Evolutionary conservation across 495 filamentous ascomycete species (phyloP), one percentile per base, ranked within the genome.

Genomic region (Aspergillus carlsbadensis): DNA sequence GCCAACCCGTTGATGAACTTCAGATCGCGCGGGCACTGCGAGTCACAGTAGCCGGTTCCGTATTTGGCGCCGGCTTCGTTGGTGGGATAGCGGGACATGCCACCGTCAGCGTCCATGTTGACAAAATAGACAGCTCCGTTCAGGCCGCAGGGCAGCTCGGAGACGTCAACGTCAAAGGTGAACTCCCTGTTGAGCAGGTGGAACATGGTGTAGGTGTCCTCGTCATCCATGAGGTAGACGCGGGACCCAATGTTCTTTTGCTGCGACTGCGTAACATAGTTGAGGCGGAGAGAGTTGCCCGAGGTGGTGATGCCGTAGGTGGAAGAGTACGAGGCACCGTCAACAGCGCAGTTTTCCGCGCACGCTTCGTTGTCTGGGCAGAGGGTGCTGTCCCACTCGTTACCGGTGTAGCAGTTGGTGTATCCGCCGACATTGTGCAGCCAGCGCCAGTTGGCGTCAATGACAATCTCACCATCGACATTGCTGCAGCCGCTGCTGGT

Each of bases 11-110:
- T 78, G 68, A 89, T 87, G 71, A 89, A 91, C 58, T 83, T 84
- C 50, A 86, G 64, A 57, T 85, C 83, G 13, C 74, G 73, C 0
- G 82, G 81, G 61, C 87, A 91, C 67, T 90, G 87, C 11, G 86
- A 82, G 67, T 91, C 87, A 59, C 87, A 91, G 67, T 91, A 90
- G 0, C 87, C 87, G 0, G 87, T 88, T n/a, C 87, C 87, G 52
- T 87, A 89, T 45, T 74, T 75, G 41, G 87, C 87, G 37, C 87
- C 87, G 5, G 86, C 87, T 36, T 80, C 78, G 75, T 90, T 90
- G 43, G 71, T 66, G 0, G 74, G 59, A 60, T 75, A 77, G 31
- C 71, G 65, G 21, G 78, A 55, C 57, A 78, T 69, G 18, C 82
- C 86, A 64, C 87, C 87, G 44, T 81, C 80, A 10, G 76, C 65